Percentiles rank a stretch among this genome's conserved stretches.
These are phyloP conservation scores for Alternaria angustiovoidea DNA, from an alignment of 2,329 filamentous ascomycete species.

Conservation along the genomic window DNA sequence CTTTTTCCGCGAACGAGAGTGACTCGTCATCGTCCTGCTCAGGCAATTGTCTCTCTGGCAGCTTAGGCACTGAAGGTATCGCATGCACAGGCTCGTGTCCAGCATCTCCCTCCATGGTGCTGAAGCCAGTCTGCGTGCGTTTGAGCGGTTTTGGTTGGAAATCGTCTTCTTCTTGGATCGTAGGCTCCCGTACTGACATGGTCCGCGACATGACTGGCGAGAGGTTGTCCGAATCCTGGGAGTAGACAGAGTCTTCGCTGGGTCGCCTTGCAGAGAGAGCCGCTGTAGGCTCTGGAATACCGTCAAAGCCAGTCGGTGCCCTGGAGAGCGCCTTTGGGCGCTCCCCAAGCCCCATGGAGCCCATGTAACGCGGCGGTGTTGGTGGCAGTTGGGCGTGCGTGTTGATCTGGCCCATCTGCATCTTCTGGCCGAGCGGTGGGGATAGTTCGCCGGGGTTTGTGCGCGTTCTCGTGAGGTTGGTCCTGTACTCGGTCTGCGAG, in stretches of 20 bases:
- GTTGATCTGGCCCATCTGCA: constrained; percentile 49
- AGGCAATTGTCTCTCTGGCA: constrained; percentile 34
- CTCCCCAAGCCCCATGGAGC: constrained; percentile 47
- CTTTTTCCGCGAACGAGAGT: constrained; percentile 55
- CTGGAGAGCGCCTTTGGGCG: constrained; percentile 41
- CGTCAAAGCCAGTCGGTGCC: constrained; percentile 47
- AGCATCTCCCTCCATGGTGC: constrained; percentile 28
- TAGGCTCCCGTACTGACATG: constrained; percentile 39
- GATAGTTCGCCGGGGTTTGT: constrained; percentile 49
- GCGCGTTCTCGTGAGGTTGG: constrained; percentile 44
- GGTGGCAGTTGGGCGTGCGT: constrained; percentile 39
- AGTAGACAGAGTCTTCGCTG: constrained; percentile 45
- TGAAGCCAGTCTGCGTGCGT: constrained; percentile 66
- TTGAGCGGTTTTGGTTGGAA: constrained; percentile 65
- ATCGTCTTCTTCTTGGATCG: constrained; percentile 52
- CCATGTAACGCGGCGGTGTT: constrained; percentile 38
- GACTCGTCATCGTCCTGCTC: constrained; percentile 40
- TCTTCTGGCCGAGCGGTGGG: constrained; percentile 47
- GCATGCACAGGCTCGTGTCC: constrained; percentile 57
- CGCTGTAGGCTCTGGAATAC: constrained; percentile 20
- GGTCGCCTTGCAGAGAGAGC: constrained; percentile 19
- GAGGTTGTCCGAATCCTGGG: constrained; percentile 40
- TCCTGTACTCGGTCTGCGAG: constrained; percentile 37
- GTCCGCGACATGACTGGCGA: constrained; percentile 36
- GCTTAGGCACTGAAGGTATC: constrained; percentile 36